phyloP scores from a whole-genome alignment of 495 filamentous ascomycete species.

The Aspergillus steynii region DNA sequence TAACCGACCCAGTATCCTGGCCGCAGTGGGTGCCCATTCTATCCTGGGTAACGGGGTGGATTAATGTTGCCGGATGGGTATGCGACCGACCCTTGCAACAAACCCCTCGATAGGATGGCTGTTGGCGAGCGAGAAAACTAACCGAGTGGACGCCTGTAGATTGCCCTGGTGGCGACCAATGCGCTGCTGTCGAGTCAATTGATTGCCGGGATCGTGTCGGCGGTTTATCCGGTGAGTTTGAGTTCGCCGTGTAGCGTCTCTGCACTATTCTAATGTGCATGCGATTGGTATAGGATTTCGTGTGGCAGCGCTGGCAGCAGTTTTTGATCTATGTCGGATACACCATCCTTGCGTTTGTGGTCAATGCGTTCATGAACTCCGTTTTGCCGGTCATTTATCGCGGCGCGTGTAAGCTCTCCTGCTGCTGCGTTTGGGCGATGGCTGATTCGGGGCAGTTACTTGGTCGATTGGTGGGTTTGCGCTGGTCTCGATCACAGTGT shows the following conservation, averaged over 20 bases:
- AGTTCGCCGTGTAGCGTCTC: too few species aligned
- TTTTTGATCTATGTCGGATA: conserved; percentile 69
- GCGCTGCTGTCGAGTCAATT: conserved; percentile 55
- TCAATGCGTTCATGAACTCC: conserved; percentile 67
- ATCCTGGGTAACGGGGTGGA: conserved; percentile 72
- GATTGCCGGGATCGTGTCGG: conserved; percentile 55
- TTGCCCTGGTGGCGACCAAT: conserved; percentile 49
- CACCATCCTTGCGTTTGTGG: conserved; percentile 57
- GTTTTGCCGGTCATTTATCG: conserved; percentile 64
- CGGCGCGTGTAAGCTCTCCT: conserved; percentile 32
- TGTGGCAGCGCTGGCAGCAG: conserved; percentile 62
- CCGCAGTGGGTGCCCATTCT: conserved; percentile 58
- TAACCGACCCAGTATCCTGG: conserved; percentile 44
- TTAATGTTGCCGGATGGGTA: conserved; percentile 72
- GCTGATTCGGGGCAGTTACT: conserved; percentile 38
- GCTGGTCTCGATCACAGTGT: conserved; percentile 64
- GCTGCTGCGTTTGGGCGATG: neutral
- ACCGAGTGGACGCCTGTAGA: conserved; percentile 40
- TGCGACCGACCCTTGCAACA: neutral
- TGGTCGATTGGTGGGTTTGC: conserved; percentile 67
- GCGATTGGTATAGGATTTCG: conserved; percentile 39
- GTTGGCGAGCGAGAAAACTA: conserved; percentile 12
- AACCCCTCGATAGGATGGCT: too few species aligned
- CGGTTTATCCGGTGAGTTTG: conserved; percentile 44
- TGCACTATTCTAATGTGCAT: neutral